Conservation (phyloP, 2,329 filamentous ascomycete species). For the Fusarium tricinctum region DNA sequence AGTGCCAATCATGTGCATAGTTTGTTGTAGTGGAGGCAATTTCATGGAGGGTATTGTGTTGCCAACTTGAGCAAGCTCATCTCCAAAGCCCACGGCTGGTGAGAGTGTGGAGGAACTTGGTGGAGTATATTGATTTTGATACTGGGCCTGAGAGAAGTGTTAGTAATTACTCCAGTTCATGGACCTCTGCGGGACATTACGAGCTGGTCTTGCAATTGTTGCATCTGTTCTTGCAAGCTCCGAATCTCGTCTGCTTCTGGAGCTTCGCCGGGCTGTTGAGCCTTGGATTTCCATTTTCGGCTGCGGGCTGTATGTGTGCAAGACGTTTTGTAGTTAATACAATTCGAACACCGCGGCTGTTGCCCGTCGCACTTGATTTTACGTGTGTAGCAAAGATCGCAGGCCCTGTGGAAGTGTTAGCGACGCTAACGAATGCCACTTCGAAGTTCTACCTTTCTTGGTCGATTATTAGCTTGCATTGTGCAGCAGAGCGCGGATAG, state of each 20-base stretch:
- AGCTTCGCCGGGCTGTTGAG: not conserved
- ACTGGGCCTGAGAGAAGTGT: not conserved
- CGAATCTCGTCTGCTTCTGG: not conserved
- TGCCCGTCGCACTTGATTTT: constrained; percentile 25
- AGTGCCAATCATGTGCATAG: constrained; percentile 15
- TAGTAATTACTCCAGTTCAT: fast-evolving
- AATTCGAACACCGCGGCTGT: constrained; percentile 15
- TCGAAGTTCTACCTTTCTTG: constrained; percentile 1
- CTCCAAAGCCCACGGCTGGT: fast-evolving
- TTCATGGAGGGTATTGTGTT: not conserved
- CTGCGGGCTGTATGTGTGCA: constrained; percentile 10
- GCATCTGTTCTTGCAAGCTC: not conserved
- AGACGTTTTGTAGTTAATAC: not conserved
- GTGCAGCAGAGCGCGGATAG: too few species aligned
- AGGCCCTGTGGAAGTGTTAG: not conserved
- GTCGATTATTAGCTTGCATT: not conserved
- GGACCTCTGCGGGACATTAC: fast-evolving
- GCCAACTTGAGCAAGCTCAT: not conserved
- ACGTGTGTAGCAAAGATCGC: constrained; percentile 21
- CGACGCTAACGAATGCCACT: not conserved
- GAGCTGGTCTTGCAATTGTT: constrained; percentile 3
- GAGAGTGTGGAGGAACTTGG: fast-evolving
- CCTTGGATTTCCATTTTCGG: constrained; percentile 16
- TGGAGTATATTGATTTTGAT: fast-evolving
- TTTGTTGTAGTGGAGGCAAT: not conserved